Evolutionary conservation across 2,329 filamentous ascomycete species (phyloP).

Genomic region (Rhinocladiella mackenziei): DNA sequence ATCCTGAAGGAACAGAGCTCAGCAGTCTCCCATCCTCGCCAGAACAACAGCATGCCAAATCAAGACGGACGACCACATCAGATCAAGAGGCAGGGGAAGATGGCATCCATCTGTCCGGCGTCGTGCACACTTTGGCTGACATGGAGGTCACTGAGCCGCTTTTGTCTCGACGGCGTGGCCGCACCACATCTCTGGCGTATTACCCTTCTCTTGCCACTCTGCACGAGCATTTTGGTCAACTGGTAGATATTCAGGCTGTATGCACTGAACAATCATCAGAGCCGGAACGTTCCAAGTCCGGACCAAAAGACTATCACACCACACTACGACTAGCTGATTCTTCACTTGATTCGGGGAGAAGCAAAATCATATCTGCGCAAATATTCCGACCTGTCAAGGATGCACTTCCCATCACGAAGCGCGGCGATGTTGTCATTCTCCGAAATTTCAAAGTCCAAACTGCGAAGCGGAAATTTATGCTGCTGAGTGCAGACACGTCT

Average conservation of each 20-base stretch:
- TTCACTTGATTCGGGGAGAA: conserved; percentile 34
- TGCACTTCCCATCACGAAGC: conserved; percentile 37
- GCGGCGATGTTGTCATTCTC: conserved; percentile 44
- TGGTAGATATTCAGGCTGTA: conserved; percentile 43
- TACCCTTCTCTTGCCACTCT: conserved; percentile 43
- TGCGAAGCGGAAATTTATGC: conserved; percentile 38
- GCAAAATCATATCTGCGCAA: conserved; percentile 37
- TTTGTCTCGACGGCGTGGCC: conserved; percentile 26
- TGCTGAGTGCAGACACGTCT: conserved; percentile 42
- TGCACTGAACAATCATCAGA: conserved; percentile 32
- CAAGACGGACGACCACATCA: neutral
- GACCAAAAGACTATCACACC: conserved; percentile 40
- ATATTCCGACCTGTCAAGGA: conserved; percentile 41
- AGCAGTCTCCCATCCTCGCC: conserved; percentile 6
- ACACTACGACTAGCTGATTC: conserved; percentile 44
- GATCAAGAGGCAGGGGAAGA: neutral
- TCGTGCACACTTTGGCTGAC: neutral
- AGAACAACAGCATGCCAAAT: neutral
- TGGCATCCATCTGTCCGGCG: neutral
- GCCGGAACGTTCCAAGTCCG: conserved; percentile 34
- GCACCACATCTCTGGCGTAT: conserved; percentile 42
- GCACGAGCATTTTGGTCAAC: conserved; percentile 39
- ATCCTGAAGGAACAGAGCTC: neutral
- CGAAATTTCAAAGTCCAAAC: conserved; percentile 46
- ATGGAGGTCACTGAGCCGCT: neutral